Evolutionary conservation across 2,329 filamentous ascomycete species (phyloP).

Genomic region (Aureobasidium leucospermi): DNA sequence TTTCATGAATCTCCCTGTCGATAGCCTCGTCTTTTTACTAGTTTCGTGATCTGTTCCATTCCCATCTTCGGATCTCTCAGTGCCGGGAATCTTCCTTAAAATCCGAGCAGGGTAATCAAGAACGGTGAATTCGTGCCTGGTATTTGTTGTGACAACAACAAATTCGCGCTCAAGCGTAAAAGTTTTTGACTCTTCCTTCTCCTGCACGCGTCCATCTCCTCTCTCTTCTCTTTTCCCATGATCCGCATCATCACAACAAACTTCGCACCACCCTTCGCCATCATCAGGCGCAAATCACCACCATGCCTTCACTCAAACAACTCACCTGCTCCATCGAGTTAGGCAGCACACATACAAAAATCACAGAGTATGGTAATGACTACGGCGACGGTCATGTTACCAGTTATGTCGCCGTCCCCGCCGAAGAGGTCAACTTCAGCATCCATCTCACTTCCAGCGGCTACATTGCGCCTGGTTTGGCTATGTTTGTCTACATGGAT

Average conservation of each 20-base stretch:
- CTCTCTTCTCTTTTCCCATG: neutral
- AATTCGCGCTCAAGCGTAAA: too few relatives aligned
- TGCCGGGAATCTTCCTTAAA: too few relatives aligned
- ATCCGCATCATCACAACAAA: neutral
- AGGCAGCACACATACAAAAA: constrained; percentile 31
- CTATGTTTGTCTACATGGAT: constrained; percentile 51
- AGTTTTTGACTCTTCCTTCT: too few relatives aligned
- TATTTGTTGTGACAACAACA: too few relatives aligned
- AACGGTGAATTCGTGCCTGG: too few relatives aligned
- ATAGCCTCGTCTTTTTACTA: too few relatives aligned
- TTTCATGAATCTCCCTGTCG: too few relatives aligned
- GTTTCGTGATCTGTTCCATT: too few relatives aligned
- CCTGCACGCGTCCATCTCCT: too few relatives aligned
- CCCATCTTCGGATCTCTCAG: too few relatives aligned
- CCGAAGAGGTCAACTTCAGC: constrained; percentile 38
- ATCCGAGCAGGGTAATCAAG: too few relatives aligned
- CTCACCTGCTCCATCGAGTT: constrained; percentile 47
- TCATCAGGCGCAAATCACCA: constrained; percentile 11
- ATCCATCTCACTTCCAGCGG: constrained; percentile 42
- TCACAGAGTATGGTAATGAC: constrained; percentile 43
- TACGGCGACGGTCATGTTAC: constrained; percentile 48
- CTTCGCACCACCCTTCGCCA: neutral
- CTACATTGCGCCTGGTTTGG: constrained; percentile 47
- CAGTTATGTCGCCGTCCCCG: constrained; percentile 45
- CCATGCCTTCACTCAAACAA: constrained; percentile 49